Percentiles rank a stretch among this genome's conserved stretches.
Evolutionary conservation across 257 asterid species (phyloP).

Genomic region (Apocynum venetum): DNA sequence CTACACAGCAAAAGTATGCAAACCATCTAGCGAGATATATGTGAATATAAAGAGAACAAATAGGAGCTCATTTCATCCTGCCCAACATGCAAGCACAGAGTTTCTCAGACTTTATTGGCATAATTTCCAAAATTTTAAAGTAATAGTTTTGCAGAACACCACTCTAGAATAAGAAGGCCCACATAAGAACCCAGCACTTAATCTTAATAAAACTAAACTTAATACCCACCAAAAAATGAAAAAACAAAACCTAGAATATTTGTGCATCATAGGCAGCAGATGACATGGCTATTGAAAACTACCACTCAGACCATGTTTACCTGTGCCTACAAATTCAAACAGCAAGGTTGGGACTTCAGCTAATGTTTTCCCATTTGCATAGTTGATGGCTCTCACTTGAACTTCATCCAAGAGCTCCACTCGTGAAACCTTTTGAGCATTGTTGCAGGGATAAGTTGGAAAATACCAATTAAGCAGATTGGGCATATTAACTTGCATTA

Average conservation of each 20-base stretch:
- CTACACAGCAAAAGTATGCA: background rate
- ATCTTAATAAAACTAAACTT: background rate
- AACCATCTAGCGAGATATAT: background rate
- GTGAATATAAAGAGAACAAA: background rate
- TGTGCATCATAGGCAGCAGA: background rate
- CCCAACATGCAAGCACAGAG: background rate
- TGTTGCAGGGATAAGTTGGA: slow-evolving; percentile 4
- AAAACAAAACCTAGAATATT: too few species aligned
- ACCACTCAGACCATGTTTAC: slow-evolving; percentile 32
- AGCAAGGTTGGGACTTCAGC: slow-evolving; percentile 97
- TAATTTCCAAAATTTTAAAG: background rate
- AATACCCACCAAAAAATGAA: too few species aligned
- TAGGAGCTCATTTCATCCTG: background rate
- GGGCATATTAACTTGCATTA: background rate
- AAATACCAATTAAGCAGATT: slow-evolving; percentile 3
- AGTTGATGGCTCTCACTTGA: slow-evolving; percentile 84
- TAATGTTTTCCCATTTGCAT: slow-evolving; percentile 78
- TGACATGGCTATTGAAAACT: background rate
- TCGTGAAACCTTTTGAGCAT: slow-evolving; percentile 65
- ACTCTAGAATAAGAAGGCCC: background rate
- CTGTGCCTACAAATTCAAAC: slow-evolving; percentile 98
- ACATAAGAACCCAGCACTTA: background rate
- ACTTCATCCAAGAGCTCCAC: slow-evolving; percentile 98
- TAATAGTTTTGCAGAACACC: background rate
- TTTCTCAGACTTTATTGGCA: background rate